Conservation (phyloP, 345 rosid genomes). For the Geranium rotundifolium region DNA sequence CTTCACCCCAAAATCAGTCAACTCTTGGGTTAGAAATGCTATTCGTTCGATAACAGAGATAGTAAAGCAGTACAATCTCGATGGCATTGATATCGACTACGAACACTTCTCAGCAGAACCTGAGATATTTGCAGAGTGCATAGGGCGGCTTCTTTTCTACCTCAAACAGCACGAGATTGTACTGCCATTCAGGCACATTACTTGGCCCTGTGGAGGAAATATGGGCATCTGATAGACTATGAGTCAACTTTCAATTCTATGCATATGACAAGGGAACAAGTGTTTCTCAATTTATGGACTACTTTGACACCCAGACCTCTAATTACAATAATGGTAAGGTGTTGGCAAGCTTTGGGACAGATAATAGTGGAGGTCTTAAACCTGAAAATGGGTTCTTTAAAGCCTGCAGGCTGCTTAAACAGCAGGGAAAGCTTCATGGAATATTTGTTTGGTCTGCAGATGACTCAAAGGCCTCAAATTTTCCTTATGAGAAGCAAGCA, state of each 20-base stretch:
- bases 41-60: conserved; percentile 28
- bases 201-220: conserved; percentile 42
- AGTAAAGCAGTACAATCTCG: conserved; percentile 22
- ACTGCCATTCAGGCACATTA: conserved; percentile 34
- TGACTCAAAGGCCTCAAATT: conserved; percentile 38
- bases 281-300: conserved; percentile 25
- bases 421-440: conserved; percentile 31
- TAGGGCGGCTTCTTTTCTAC: conserved; percentile 30
- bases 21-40: conserved; percentile 43
- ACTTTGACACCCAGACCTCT: conserved; percentile 23
- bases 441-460: conserved; percentile 53
- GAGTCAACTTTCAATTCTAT: conserved; percentile 55
- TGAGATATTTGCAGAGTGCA: conserved; percentile 42
- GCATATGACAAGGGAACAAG: conserved; percentile 34
- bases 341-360: conserved; percentile 39
- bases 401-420: conserved; percentile 28
- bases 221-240: conserved; percentile 46
- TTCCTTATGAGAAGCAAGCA: conserved; percentile 25
- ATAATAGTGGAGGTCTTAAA: conserved; percentile 32
- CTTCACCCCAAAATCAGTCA: conserved; percentile 29
- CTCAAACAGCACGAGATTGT: conserved; percentile 21
- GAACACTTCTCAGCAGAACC: conserved; percentile 44
- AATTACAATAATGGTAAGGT: conserved; percentile 36
- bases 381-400: conserved; percentile 35
- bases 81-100: conserved; percentile 47